These are phyloP conservation scores for Ophidiomyces ophidiicola DNA, from an alignment of 2,329 filamentous ascomycete species.

Conservation along the genomic window DNA sequence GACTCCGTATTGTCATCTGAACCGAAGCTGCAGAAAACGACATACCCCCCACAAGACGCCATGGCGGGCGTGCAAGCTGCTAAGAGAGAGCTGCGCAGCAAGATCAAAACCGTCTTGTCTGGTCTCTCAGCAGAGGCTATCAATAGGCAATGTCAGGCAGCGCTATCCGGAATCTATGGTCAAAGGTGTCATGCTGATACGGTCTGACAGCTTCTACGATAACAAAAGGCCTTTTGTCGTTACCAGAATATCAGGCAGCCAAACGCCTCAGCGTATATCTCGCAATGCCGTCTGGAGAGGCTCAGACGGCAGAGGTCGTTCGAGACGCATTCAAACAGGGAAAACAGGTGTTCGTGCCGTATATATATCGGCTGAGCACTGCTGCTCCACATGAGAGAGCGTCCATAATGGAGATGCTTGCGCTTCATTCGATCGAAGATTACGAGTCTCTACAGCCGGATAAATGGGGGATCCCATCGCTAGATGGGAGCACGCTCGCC, in stretches of 20 bases:
- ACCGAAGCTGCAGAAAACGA: too few species aligned
- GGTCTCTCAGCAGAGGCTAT: slow-evolving; percentile 51
- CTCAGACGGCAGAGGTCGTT: slow-evolving; percentile 73
- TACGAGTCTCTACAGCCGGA: slow-evolving; percentile 67
- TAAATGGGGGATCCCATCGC: slow-evolving; percentile 89
- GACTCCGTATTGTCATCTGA: too few species aligned
- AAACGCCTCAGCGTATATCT: slow-evolving; percentile 72
- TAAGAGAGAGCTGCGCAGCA: slow-evolving; percentile 62
- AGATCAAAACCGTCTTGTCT: slow-evolving; percentile 56
- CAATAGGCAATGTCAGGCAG: slow-evolving; percentile 54
- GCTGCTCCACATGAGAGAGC: slow-evolving; percentile 30
- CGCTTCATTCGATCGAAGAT: slow-evolving; percentile 58
- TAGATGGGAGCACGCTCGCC: slow-evolving; percentile 52
- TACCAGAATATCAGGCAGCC: slow-evolving; percentile 65
- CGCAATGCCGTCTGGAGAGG: slow-evolving; percentile 80
- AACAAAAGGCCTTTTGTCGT: slow-evolving; percentile 51
- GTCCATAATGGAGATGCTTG: slow-evolving; percentile 93
- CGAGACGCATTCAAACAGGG: slow-evolving; percentile 61
- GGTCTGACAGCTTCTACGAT: slow-evolving; percentile 48
- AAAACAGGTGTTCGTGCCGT: slow-evolving; percentile 86
- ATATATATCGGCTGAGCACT: slow-evolving; percentile 53
- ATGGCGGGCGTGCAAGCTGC: slow-evolving; percentile 47
- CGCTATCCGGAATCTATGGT: background rate
- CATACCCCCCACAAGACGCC: too few species aligned
- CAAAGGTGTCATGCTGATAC: slow-evolving; percentile 19